Conservation (phyloP, 139 green algal genomes). For the Haematococcus lacustris region DNA sequence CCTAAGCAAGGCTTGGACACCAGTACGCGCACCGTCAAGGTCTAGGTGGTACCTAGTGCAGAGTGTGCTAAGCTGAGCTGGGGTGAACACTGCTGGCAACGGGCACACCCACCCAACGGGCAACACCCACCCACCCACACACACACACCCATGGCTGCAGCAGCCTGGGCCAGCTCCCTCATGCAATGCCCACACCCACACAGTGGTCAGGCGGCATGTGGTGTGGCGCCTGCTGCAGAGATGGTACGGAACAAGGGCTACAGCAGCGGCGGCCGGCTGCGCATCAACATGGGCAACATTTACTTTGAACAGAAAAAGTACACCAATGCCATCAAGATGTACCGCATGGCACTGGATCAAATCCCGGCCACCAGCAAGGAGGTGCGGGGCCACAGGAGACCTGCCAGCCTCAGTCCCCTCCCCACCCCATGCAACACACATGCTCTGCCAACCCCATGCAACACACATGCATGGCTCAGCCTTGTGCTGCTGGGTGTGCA, state of each 20-base stretch:
- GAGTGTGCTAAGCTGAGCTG: not conserved
- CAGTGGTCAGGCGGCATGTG: not conserved
- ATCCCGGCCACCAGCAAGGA: slow-evolving; percentile 47
- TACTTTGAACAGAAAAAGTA: slow-evolving; percentile 63
- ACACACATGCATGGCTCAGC: too few relatives aligned
- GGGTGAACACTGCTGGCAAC: not conserved
- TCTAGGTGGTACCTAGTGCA: not conserved
- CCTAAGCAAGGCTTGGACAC: too few relatives aligned
- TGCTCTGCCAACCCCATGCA: too few relatives aligned
- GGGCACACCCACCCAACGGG: not conserved
- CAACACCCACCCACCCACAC: not conserved
- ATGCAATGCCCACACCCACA: not conserved
- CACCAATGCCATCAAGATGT: slow-evolving; percentile 50
- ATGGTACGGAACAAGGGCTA: slow-evolving; percentile 62
- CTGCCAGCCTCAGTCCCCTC: too few relatives aligned
- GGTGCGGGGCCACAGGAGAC: slow-evolving; percentile 3
- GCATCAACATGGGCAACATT: slow-evolving; percentile 86
- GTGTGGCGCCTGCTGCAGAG: slow-evolving; percentile 6
- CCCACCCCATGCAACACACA: too few relatives aligned
- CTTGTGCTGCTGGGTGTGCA: too few relatives aligned
- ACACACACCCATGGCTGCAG: not conserved
- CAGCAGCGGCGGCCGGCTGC: slow-evolving; percentile 45
- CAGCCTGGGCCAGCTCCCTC: not conserved
- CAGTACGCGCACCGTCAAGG: not conserved
- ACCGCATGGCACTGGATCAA: slow-evolving; percentile 82